A percentile compares a stretch with the other conserved stretches of the same genome.
Evolutionary conservation across 768 basidiomycete genomes (phyloP).

Genomic region (Termitomyces sp.): DNA sequence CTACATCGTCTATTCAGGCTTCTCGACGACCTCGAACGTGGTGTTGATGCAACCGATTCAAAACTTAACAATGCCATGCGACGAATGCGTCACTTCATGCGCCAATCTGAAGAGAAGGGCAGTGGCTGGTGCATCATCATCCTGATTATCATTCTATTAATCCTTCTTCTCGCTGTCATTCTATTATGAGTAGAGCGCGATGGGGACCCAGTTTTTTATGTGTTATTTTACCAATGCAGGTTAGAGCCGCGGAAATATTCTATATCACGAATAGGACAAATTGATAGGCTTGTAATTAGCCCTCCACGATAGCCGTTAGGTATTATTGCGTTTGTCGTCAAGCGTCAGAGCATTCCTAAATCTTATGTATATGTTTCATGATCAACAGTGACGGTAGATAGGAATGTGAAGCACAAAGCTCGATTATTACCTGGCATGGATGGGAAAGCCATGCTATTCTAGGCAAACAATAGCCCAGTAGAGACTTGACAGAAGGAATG

Average conservation of each 20-base stretch:
- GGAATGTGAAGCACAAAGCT: neutral
- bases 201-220: neutral
- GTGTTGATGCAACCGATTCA: constrained; percentile 63
- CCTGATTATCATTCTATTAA: constrained; percentile 72
- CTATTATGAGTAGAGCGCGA: constrained; percentile 42
- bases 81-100: constrained; percentile 72
- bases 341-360: neutral
- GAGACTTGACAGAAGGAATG: too few relatives aligned
- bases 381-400: neutral
- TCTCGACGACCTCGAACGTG: constrained; percentile 70
- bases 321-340: neutral
- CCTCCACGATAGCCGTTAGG: neutral
- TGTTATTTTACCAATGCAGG: constrained; percentile 1
- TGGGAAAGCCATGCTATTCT: neutral
- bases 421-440: neutral
- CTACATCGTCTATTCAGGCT: constrained; percentile 42
- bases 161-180: constrained; percentile 76
- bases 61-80: constrained; percentile 63
- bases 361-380: neutral
- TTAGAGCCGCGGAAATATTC: neutral
- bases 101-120: constrained; percentile 85
- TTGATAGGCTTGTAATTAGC: neutral
- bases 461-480: too few relatives aligned
- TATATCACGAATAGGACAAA: neutral
- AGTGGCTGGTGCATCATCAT: constrained; percentile 89